These are phyloP conservation scores for Neurospora cerealis DNA, from an alignment of 495 filamentous ascomycete genomes.

Conservation along the genomic window DNA sequence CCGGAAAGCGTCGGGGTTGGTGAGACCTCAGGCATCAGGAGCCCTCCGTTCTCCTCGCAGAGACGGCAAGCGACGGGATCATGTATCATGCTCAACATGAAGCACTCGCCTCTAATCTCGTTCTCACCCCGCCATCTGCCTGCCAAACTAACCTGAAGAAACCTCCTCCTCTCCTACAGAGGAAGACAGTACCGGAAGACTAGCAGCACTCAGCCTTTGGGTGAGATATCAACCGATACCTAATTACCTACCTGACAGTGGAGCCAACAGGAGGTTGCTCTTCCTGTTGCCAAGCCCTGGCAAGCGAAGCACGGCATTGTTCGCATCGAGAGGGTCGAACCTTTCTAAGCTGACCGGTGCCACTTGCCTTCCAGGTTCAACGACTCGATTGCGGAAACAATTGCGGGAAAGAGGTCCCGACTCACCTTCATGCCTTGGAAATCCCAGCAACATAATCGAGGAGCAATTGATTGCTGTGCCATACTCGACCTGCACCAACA, in stretches of 20 bases:
- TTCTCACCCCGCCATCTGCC: background rate
- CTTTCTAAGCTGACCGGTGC: no score
- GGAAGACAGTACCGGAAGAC: background rate
- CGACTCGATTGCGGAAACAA: no score
- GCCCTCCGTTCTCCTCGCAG: background rate
- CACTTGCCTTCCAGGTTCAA: no score
- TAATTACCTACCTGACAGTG: no score
- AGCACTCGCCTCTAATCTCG: background rate
- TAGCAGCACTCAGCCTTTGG: background rate
- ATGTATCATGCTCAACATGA: background rate
- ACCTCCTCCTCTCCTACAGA: background rate
- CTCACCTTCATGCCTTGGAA: no score
- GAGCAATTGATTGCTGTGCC: background rate
- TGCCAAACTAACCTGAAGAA: background rate
- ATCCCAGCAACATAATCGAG: background rate
- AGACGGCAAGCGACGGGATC: background rate
- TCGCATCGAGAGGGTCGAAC: no score
- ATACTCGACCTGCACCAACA: background rate
- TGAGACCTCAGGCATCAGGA: background rate
- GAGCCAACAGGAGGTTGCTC: background rate
- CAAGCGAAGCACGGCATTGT: no score
- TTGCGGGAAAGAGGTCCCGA: no score
- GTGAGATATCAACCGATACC: no score
- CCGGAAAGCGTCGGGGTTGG: background rate
- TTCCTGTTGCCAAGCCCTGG: background rate